These are phyloP conservation scores for Aspergillus quadricinctus DNA, from an alignment of 2,329 filamentous ascomycete genomes.

Conservation along the genomic window DNA sequence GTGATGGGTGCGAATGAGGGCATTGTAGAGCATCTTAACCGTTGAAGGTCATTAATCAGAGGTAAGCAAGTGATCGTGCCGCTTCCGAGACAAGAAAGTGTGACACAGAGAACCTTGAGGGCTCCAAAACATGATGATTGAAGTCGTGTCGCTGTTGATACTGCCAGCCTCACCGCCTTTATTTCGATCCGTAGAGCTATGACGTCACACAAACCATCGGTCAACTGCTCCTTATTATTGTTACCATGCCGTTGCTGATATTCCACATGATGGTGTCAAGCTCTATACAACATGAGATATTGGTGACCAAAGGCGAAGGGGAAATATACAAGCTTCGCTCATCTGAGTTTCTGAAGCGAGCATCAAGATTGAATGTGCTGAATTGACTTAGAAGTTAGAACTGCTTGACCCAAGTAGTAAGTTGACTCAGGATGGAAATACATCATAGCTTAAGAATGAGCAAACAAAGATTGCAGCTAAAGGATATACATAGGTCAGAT, in stretches of 20 bases:
- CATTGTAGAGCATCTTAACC: conserved; percentile 41
- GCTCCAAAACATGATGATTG: background rate
- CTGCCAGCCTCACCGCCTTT: background rate
- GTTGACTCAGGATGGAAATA: background rate
- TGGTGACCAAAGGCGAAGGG: background rate
- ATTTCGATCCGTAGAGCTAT: background rate
- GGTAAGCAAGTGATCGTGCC: background rate
- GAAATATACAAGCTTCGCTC: background rate
- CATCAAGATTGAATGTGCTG: background rate
- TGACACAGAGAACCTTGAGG: background rate
- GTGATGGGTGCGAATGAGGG: conserved; percentile 73
- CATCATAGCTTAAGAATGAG: background rate
- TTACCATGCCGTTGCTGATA: background rate
- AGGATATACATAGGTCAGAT: background rate
- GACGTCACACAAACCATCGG: too few species aligned
- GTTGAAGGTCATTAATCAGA: background rate
- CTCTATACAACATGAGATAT: background rate
- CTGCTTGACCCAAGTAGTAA: background rate
- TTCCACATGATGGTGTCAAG: background rate
- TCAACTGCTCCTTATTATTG: background rate
- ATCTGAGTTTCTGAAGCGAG: too few species aligned
- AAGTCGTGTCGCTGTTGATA: background rate
- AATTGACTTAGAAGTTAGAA: background rate
- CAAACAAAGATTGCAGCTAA: background rate
- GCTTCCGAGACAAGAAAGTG: background rate